Evolutionary conservation across 2,329 filamentous ascomycete genomes (phyloP).

Genomic region (Rutstroemia sp.): DNA sequence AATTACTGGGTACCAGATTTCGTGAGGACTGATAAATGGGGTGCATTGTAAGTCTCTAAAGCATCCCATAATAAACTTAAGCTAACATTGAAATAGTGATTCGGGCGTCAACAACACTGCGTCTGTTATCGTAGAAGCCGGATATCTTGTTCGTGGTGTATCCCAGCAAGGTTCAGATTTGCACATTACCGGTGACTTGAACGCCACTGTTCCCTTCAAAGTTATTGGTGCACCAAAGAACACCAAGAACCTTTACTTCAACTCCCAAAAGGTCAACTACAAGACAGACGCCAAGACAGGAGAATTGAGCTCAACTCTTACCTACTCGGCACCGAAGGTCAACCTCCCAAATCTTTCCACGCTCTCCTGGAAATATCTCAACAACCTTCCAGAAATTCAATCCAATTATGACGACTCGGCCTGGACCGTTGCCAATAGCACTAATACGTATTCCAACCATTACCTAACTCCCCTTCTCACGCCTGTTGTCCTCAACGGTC

Average conservation of each 20-base stretch:
- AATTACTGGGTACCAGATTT: slow-evolving; percentile 61
- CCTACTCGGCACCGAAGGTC: slow-evolving; percentile 43
- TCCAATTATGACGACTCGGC: slow-evolving; percentile 57
- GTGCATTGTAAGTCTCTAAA: slow-evolving; percentile 24
- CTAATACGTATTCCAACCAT: slow-evolving; percentile 51
- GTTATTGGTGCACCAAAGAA: slow-evolving; percentile 53
- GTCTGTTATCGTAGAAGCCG: slow-evolving; percentile 54
- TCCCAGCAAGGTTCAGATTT: slow-evolving; percentile 48
- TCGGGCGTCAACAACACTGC: slow-evolving; percentile 29
- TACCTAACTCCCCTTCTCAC: slow-evolving; percentile 42
- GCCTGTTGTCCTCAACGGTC: slow-evolving; percentile 57
- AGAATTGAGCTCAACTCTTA: slow-evolving; percentile 43
- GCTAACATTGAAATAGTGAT: slow-evolving; percentile 17
- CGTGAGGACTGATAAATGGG: slow-evolving; percentile 32
- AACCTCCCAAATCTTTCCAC: slow-evolving; percentile 49
- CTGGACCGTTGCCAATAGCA: slow-evolving; percentile 56
- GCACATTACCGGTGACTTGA: slow-evolving; percentile 63
- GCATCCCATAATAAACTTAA: background rate
- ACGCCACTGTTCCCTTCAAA: slow-evolving; percentile 59
- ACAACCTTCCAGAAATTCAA: slow-evolving; percentile 64
- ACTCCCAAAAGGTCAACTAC: slow-evolving; percentile 39
- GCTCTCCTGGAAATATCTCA: slow-evolving; percentile 61
- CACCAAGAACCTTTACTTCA: slow-evolving; percentile 53
- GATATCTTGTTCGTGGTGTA: slow-evolving; percentile 57
- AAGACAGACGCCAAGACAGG: slow-evolving; percentile 37